These are phyloP conservation scores for Glycine tomentella DNA, from an alignment of 306 rosid genomes.

Conservation along the genomic window DNA sequence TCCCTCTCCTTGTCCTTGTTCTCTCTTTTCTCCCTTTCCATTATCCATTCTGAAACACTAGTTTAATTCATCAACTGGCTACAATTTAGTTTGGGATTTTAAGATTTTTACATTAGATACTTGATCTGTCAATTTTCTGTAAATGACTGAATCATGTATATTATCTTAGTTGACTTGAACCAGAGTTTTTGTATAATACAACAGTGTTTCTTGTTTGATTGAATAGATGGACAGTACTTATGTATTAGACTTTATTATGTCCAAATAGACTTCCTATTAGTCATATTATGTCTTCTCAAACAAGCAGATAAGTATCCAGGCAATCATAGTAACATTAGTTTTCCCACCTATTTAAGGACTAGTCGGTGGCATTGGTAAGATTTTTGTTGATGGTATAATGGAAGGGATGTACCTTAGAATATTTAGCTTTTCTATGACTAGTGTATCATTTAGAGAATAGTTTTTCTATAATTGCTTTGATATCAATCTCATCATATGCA, in stretches of 20 bases:
- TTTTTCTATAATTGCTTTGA: not conserved
- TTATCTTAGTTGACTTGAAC: too few species aligned
- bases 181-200: too few species aligned
- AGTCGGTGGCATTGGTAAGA: not conserved
- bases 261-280: not conserved
- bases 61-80: not conserved
- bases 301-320: not conserved
- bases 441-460: not conserved
- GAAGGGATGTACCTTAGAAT: not conserved
- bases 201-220: not conserved
- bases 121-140: not conserved
- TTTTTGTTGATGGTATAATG: not conserved
- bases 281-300: conserved; percentile 14
- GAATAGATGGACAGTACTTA: not conserved
- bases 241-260: not conserved
- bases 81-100: not conserved
- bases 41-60: not conserved
- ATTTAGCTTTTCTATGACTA: not conserved
- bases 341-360: not conserved
- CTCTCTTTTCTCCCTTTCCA: not conserved
- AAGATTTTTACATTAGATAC: not conserved
- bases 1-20: not conserved
- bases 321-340: not conserved
- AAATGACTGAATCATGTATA: too few species aligned
- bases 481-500: not conserved